phyloP scores from a whole-genome alignment of 2,329 filamentous ascomycete species.

The Fusarium sp. region DNA sequence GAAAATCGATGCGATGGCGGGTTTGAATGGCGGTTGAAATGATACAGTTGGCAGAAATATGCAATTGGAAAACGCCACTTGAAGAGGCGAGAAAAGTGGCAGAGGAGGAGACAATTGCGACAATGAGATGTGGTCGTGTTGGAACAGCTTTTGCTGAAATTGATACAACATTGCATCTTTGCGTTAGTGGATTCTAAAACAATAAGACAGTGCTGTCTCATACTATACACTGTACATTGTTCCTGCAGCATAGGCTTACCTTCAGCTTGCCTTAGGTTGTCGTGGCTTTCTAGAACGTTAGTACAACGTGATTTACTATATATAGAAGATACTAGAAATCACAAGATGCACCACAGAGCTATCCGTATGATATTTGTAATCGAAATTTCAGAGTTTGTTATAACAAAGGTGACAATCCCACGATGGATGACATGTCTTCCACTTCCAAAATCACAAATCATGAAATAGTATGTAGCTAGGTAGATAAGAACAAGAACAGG shows the following conservation, averaged over 20 bases:
- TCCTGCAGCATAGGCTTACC: neutral
- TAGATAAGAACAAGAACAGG: neutral
- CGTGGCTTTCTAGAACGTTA: neutral
- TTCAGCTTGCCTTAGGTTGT: neutral
- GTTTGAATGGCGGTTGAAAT: neutral
- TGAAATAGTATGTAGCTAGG: neutral
- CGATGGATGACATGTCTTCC: neutral
- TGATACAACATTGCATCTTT: constrained; percentile 2
- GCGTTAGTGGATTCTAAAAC: constrained; percentile 27
- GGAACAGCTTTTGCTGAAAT: constrained; percentile 23
- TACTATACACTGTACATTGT: constrained; percentile 19
- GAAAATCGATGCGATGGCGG: neutral
- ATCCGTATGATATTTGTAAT: neutral
- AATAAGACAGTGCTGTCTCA: constrained; percentile 25
- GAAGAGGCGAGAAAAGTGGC: neutral
- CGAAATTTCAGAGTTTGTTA: neutral
- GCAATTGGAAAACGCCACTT: neutral
- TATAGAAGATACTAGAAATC: neutral
- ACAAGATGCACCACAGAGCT: neutral
- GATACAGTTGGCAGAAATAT: neutral
- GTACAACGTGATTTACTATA: neutral
- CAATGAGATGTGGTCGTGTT: constrained; percentile 4
- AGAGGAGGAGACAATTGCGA: neutral
- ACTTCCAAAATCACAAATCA: neutral
- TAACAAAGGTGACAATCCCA: neutral